phyloP scores from a whole-genome alignment of 177 flowering plant species.

The Vitis hybrid region DNA sequence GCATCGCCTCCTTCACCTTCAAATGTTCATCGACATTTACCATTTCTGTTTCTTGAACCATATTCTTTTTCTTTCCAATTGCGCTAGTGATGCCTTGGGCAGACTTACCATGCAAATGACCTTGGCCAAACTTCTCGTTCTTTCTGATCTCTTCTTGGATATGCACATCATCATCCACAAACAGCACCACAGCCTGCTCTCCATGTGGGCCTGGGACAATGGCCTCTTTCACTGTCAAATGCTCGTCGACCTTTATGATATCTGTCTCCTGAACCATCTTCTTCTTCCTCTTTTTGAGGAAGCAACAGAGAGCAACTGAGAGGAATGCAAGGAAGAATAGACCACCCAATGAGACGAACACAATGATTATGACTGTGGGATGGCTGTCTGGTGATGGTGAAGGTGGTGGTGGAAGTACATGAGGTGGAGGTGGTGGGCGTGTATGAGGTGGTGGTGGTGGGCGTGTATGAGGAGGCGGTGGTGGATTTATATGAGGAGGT shows the following conservation, averaged over 20 bases:
- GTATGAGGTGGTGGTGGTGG: slow-evolving; percentile 17
- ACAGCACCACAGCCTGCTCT: slow-evolving; percentile 9
- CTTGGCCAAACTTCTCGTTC: no score
- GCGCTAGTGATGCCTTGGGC: background rate
- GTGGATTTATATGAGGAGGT: background rate
- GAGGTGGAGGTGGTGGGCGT: slow-evolving; percentile 25
- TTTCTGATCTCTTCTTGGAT: no score
- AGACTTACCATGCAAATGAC: background rate
- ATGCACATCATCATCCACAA: no score
- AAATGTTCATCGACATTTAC: slow-evolving; percentile 25
- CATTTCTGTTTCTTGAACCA: slow-evolving; percentile 18
- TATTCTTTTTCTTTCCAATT: background rate
- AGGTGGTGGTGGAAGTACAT: slow-evolving; percentile 36
- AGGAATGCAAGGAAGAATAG: slow-evolving; percentile 62
- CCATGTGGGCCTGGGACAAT: slow-evolving; percentile 41
- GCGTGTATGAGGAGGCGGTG: slow-evolving; percentile 5
- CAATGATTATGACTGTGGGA: slow-evolving; percentile 51
- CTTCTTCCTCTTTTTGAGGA: slow-evolving; percentile 49
- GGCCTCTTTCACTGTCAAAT: slow-evolving; percentile 36
- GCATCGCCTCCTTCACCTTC: slow-evolving; percentile 23
- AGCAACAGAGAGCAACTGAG: slow-evolving; percentile 52
- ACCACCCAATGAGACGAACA: slow-evolving; percentile 69
- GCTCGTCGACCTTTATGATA: slow-evolving; percentile 29
- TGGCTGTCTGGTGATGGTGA: slow-evolving; percentile 31
- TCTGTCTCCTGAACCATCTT: slow-evolving; percentile 31